A percentile compares a stretch with the other conserved stretches of the same genome.
phyloP scores from a whole-genome alignment of 176 grass and related monocot species.

The Dactylis glomerata region DNA sequence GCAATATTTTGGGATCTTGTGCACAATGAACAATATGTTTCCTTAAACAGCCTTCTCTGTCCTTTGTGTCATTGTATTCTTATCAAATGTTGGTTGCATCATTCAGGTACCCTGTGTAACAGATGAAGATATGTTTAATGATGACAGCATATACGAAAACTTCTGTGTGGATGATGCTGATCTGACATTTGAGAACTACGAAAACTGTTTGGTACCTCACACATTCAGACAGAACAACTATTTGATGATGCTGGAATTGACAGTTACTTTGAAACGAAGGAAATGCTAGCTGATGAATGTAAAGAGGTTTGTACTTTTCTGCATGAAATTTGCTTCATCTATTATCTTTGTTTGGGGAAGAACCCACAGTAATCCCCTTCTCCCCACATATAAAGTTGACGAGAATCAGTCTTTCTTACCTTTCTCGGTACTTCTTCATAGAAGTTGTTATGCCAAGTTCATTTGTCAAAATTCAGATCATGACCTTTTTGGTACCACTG shows the following conservation, averaged over 20 bases:
- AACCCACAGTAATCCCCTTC: not conserved
- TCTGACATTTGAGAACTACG: constrained; percentile 87
- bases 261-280: constrained; percentile 70
- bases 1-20: not conserved
- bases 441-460: constrained; percentile 5
- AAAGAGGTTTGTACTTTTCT: constrained; percentile 33
- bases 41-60: not conserved
- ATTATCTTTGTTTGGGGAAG: constrained; percentile 9
- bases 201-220: constrained; percentile 79
- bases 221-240: constrained; percentile 60
- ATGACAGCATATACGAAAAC: constrained; percentile 74
- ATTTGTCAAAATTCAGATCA: not conserved
- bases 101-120: constrained; percentile 33
- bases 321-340: not conserved
- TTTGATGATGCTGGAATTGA: constrained; percentile 95
- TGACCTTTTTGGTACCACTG: constrained; percentile 19
- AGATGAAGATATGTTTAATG: constrained; percentile 54
- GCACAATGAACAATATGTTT: not conserved
- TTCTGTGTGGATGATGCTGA: constrained; percentile 64
- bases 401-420: not conserved
- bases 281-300: constrained; percentile 50
- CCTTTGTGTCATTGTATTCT: constrained; percentile 18
- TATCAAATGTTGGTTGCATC: constrained; percentile 17
- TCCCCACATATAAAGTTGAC: not conserved
- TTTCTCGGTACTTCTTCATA: not conserved